Evolutionary conservation across 345 rosid species (phyloP), one percentile per base, ranked within the genome.

Genomic region (Hevea brasiliensis): DNA sequence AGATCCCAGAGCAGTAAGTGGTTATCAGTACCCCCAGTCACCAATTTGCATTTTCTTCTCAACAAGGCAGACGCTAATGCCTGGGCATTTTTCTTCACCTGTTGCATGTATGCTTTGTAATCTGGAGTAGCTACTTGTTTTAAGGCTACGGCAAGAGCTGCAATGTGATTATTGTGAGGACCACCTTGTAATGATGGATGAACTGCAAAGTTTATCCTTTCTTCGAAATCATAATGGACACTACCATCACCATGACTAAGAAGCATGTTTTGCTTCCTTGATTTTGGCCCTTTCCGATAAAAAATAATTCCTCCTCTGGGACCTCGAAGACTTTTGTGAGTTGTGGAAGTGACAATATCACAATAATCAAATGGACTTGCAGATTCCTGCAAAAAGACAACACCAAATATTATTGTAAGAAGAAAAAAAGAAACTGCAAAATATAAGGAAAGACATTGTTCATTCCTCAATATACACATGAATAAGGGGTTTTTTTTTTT

Each of bases 251-350:
- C 81, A 10, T 90, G 87, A 77, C 68, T 65, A 53, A 78, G 71
- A 74, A 64, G 75, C 73, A 76, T 74, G 60, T 89, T 86, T 50
- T 70, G 90, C 74, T 85, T 90, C 90, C 92, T 87, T 50, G 82
- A 73, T 78, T 89, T 95, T 73, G 84, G 76, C 42, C 98, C 96
- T 86, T 84, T 89, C 81, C 94, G 82, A 81, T 76, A 95, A 83
- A 95, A 92, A 72, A 95, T 87, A 45, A 95, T 95, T 74, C 99
- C 99, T 79, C 98, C 99, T 86, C 99, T 89, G 1, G 99, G 98
- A 70, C 98, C 99, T 42, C 97, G 88, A 50, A 95, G 92, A 84
- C 96, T 89, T 81, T 95, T 95, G 82, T 95, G 99, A 26, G 97
- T 95, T 32, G 99, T 95, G 61, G 99, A 95, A 61, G 98, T 95